Base-by-base conservation (phyloP, 768 basidiomycete species). In the Tephrocybe sp. region DNA sequence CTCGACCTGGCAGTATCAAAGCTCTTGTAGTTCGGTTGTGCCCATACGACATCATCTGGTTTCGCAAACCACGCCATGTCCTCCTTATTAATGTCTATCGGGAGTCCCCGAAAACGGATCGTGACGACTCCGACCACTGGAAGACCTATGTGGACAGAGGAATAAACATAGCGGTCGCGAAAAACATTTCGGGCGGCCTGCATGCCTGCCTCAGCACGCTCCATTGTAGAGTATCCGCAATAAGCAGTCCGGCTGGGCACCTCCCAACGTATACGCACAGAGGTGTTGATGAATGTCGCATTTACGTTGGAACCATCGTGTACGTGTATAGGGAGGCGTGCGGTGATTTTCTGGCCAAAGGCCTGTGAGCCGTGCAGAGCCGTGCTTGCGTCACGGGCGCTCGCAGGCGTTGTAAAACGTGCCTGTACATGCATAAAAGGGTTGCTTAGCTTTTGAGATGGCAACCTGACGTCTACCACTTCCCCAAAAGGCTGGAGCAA, bases 111-210 rank as follows among this genome's bases (percentile, higher is more conserved):
- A 57, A 90, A 79, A 15, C 78, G 79, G 46, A 92, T 81, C 7
- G 81, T 90, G 60, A 78, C 78, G 0, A 66, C 62, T 3, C 80
- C 83, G 8, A 88, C 72, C 1, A 75, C 75, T 1, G 85, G 87
- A 0, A 85, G 61, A 2, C 83, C 85, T 4, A 72, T 66, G 58
- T 90, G 80, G 7, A 83, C 55, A 1, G 55, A 61, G 0, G 82
- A 87, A 6, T 68, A 66, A 2, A 88, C 59, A 47, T 69, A 64
- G 36, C 67, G 68, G 18, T 74, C 75, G 0, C 71, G 64, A 23
- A 78, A 62, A 0, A 69, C 67, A 1, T 57, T 67, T 14, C 46
- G 67, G 0, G 80, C 69, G 0, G 67, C 64, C 8, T 69, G 65
- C 5, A 89, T 75, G 1, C 79, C 87, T 18, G 65, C 60, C 20